phyloP scores from a whole-genome alignment of 2,329 filamentous ascomycete genomes.

The Xylaria hypoxylon region DNA sequence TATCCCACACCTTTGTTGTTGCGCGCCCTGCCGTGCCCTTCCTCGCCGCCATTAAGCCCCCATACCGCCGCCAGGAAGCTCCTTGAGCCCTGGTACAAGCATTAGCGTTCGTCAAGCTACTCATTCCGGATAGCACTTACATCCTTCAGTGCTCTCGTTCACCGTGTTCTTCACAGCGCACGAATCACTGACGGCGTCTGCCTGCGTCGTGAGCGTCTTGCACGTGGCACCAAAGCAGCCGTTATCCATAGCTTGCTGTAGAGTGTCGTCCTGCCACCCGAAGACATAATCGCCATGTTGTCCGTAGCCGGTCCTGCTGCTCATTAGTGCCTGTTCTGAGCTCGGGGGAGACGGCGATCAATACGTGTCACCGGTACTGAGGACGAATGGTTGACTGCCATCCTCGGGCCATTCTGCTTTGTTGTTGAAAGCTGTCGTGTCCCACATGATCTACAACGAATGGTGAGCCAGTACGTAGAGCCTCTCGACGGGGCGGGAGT shows the following conservation, averaged over 20 bases:
- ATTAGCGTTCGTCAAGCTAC: not conserved
- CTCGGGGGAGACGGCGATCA: not conserved
- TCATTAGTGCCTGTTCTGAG: conserved; percentile 2
- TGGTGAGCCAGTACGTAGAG: not conserved
- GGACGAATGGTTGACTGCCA: conserved; percentile 43
- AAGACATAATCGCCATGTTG: conserved; percentile 47
- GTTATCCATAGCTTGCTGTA: conserved; percentile 45
- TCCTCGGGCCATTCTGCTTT: conserved; percentile 37
- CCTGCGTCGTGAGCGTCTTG: conserved; percentile 40
- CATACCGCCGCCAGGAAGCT: conserved; percentile 37
- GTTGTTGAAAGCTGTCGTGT: conserved; percentile 39
- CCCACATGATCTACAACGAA: conserved; percentile 36
- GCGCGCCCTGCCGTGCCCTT: too few species aligned
- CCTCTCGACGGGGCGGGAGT: not conserved
- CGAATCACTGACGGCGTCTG: conserved; percentile 34
- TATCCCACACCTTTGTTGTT: too few species aligned
- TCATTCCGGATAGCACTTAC: conserved; percentile 33
- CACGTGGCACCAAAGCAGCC: conserved; percentile 46
- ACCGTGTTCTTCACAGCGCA: conserved; percentile 45
- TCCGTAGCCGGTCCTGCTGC: conserved; percentile 41
- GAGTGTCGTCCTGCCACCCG: conserved; percentile 44
- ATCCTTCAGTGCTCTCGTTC: conserved; percentile 45
- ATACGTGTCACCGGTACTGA: conserved; percentile 45
- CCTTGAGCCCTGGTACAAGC: conserved; percentile 26
- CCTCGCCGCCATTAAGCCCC: conserved; percentile 15